Percentiles rank a stretch among this genome's conserved stretches.
Evolutionary conservation across 2,329 filamentous ascomycete genomes (phyloP).

Genomic region (Lecanosticta acicola): DNA sequence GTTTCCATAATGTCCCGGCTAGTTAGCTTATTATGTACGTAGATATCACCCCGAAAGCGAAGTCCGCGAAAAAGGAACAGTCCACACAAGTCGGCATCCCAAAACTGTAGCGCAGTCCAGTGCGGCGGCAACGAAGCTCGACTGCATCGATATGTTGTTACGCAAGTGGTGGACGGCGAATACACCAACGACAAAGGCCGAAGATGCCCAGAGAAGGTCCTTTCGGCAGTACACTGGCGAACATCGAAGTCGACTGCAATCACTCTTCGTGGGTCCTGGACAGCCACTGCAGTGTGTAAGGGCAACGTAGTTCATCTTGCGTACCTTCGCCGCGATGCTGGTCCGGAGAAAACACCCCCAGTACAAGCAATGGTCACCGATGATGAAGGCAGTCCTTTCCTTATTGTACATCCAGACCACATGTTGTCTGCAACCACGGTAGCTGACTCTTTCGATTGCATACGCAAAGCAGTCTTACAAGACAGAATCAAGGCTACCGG

Average conservation of each 20-base stretch:
- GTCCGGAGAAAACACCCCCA: slow-evolving; percentile 43
- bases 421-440: slow-evolving; percentile 91
- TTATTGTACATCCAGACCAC: slow-evolving; percentile 92
- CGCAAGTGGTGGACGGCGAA: slow-evolving; percentile 62
- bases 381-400: slow-evolving; percentile 59
- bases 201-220: slow-evolving; percentile 57
- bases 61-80: slow-evolving; percentile 17
- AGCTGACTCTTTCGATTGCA: slow-evolving; percentile 91
- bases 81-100: slow-evolving; percentile 11
- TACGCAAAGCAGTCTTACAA: slow-evolving; percentile 84
- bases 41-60: slow-evolving; percentile 24
- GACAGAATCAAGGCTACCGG: slow-evolving; percentile 90
- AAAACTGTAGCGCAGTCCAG: neutral
- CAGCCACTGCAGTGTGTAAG: slow-evolving; percentile 70
- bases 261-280: slow-evolving; percentile 78
- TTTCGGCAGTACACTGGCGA: slow-evolving; percentile 76
- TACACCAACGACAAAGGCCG: slow-evolving; percentile 61
- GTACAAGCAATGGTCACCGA: slow-evolving; percentile 73
- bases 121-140: neutral
- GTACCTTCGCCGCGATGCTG: slow-evolving; percentile 46
- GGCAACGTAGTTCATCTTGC: slow-evolving; percentile 72
- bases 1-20: slow-evolving; percentile 18
- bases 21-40: slow-evolving; percentile 32
- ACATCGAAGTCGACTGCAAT: slow-evolving; percentile 62
- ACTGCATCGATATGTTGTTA: slow-evolving; percentile 65